A percentile compares a stretch with the other conserved stretches of the same genome.
These are phyloP conservation scores for Cercospora janseana DNA, from an alignment of 2,329 filamentous ascomycete genomes.

Conservation along the genomic window DNA sequence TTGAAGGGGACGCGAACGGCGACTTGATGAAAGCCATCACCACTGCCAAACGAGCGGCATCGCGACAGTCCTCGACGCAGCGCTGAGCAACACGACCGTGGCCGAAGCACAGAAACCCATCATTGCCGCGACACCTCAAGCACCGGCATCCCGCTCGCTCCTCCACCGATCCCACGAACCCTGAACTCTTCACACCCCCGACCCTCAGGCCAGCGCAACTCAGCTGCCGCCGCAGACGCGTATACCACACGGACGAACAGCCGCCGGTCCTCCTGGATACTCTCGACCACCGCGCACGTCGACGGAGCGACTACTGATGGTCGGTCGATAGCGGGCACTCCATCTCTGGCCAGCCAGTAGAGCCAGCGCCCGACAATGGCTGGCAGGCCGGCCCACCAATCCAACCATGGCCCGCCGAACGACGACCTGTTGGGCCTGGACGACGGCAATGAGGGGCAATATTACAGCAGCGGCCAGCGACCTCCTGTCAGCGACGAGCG, in stretches of 20 bases:
- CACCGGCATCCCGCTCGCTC: conserved; percentile 2
- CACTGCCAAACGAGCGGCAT: conserved; percentile 1
- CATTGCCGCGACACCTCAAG: background rate
- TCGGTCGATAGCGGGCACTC: conserved; percentile 17
- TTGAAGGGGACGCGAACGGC: conserved; percentile 3
- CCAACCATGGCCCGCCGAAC: conserved; percentile 40
- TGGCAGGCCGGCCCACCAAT: conserved; percentile 53
- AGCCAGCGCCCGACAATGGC: conserved; percentile 40
- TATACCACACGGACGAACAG: background rate
- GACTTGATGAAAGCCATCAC: background rate
- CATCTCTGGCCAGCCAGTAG: conserved; percentile 22
- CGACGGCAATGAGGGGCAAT: conserved; percentile 61
- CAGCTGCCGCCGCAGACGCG: conserved; percentile 1
- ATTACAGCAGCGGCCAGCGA: conserved; percentile 74
- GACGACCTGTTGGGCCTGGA: conserved; percentile 64
- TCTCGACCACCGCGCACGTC: background rate
- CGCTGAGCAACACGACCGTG: background rate
- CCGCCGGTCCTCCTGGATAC: background rate
- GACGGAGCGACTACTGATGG: conserved; percentile 17
- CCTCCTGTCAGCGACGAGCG: conserved; percentile 80
- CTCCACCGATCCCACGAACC: background rate
- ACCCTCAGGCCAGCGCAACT: conserved; percentile 4
- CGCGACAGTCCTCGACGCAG: background rate
- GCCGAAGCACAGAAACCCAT: too few relatives aligned
- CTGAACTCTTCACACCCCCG: conserved; percentile 3